phyloP scores from a whole-genome alignment of 2,329 filamentous ascomycete species.

The Celoporthe dispersa region DNA sequence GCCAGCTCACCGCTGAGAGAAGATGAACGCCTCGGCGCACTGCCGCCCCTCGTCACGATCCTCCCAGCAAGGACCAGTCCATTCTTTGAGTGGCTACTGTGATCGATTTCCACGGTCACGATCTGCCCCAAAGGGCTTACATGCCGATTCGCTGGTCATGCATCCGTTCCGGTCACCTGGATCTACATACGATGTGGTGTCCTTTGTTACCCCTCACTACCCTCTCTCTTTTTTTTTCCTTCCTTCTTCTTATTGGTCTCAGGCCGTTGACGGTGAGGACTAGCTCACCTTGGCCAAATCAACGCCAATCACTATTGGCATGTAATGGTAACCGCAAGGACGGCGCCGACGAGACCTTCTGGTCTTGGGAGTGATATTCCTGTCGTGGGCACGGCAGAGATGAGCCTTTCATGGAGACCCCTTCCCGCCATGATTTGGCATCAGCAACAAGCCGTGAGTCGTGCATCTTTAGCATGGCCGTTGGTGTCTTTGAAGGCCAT shows the following conservation, averaged over 20 bases:
- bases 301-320: neutral
- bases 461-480: neutral
- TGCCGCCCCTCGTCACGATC: neutral
- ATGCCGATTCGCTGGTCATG: constrained; percentile 18
- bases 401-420: neutral
- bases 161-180: constrained; percentile 17
- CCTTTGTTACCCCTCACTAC: constrained; percentile 14
- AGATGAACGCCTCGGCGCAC: constrained; percentile 1
- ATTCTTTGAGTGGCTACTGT: constrained; percentile 6
- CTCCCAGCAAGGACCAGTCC: neutral
- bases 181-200: constrained; percentile 15
- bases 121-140: neutral
- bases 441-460: neutral
- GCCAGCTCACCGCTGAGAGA: constrained; percentile 5
- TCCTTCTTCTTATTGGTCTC: neutral
- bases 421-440: neutral
- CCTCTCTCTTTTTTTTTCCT: constrained; percentile 9
- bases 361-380: neutral
- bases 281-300: constrained; percentile 1
- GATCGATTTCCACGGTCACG: constrained; percentile 3
- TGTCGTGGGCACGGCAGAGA: neutral
- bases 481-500: constrained; percentile 13
- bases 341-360: neutral
- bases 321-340: constrained; percentile 9
- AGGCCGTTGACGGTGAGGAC: neutral